A percentile compares a stretch with the other conserved stretches of the same genome.
Evolutionary conservation across 305 asterid genomes (phyloP).

Genomic region (Fraxinus nigra): DNA sequence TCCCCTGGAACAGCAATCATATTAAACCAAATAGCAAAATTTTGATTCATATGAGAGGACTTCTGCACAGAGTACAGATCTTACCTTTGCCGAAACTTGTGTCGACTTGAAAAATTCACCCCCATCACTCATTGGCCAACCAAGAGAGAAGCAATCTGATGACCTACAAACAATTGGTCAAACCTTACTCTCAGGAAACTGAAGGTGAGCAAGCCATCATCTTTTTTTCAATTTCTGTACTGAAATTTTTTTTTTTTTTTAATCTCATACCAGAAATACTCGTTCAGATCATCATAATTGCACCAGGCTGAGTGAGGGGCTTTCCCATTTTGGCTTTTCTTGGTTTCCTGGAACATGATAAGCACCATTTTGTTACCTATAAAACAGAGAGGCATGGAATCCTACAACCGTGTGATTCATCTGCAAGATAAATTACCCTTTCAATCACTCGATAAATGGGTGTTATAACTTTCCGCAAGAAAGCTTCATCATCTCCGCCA

Average conservation of each 20-base stretch:
- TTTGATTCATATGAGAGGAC: slow-evolving; percentile 13
- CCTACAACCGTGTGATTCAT: slow-evolving; percentile 13
- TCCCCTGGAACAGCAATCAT: slow-evolving; percentile 58
- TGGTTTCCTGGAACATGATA: slow-evolving; percentile 66
- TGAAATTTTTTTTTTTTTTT: slow-evolving; percentile 11
- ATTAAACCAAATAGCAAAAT: slow-evolving; percentile 31
- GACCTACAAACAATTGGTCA: slow-evolving; percentile 58
- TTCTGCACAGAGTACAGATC: slow-evolving; percentile 15
- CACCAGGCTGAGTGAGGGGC: slow-evolving; percentile 96
- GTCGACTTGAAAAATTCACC: slow-evolving; percentile 89
- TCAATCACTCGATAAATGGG: slow-evolving; percentile 93
- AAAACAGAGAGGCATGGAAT: slow-evolving; percentile 9
- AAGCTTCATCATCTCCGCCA: slow-evolving; percentile 94
- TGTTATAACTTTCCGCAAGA: slow-evolving; percentile 79
- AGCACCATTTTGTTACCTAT: slow-evolving; percentile 28
- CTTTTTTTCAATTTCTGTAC: neutral
- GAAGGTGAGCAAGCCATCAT: slow-evolving; percentile 12
- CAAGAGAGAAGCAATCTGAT: slow-evolving; percentile 84
- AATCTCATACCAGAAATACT: slow-evolving; percentile 78
- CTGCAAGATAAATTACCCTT: slow-evolving; percentile 48
- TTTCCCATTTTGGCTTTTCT: slow-evolving; percentile 75
- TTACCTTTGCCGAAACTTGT: slow-evolving; percentile 54
- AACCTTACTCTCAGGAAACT: slow-evolving; percentile 25
- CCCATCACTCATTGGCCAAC: slow-evolving; percentile 99
- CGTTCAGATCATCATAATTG: slow-evolving; percentile 96